phyloP scores from a whole-genome alignment of 371 early-diverging fungal genomes.

The Umbelopsis sp. region DNA sequence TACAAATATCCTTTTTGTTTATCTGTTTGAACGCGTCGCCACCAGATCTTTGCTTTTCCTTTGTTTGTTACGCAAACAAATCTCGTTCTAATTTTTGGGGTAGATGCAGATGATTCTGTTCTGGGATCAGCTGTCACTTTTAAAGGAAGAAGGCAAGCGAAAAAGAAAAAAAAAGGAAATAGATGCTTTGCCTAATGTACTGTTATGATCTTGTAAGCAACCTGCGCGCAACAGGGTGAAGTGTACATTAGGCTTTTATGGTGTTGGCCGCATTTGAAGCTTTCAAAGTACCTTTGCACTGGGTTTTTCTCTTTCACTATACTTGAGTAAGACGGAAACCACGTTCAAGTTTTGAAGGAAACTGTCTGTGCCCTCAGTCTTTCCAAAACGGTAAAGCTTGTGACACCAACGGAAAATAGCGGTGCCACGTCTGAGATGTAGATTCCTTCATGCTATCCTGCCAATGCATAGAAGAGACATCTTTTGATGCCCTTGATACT shows the following conservation, averaged over 20 bases:
- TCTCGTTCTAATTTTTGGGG: neutral
- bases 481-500: no score
- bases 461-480: neutral
- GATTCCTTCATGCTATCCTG: neutral
- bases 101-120: neutral
- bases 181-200: no score
- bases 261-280: no score
- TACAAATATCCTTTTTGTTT: no score
- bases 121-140: neutral
- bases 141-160: no score
- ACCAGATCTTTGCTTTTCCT: neutral
- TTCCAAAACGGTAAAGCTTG: neutral
- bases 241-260: no score
- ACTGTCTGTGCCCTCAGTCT: constrained; percentile 10
- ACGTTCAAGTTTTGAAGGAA: constrained; percentile 4
- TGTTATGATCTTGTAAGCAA: no score
- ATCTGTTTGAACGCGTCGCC: neutral
- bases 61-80: constrained; percentile 4
- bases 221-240: no score
- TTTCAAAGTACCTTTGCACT: no score
- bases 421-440: neutral
- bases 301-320: no score
- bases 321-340: neutral
- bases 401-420: neutral
- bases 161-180: no score